Base-by-base conservation (phyloP, 164 flowering plant species). In the Sextonia rubra region DNA sequence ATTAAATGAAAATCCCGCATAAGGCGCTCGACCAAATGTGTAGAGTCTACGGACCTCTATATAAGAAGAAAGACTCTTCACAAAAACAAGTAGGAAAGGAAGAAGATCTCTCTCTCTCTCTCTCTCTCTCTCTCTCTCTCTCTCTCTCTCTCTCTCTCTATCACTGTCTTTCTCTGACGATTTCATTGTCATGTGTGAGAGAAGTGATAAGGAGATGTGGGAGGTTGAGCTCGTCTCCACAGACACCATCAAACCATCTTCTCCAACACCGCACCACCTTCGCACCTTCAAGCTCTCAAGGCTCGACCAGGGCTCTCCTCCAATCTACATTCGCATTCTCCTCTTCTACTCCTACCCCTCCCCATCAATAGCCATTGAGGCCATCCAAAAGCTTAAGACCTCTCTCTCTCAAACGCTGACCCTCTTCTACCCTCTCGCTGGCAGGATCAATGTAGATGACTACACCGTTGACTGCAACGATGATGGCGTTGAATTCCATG, bases 201-300 rank as follows among this genome's bases (percentile, higher is more conserved):
- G 7, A 32, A 32, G 37, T 4, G 37, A 32, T 6, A 32, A 32
- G 37, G 8, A 62, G 64, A 60, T 58, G 25, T 56, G 47, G 62
- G 65, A 44, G n/a, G 58, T 69, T 66, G 47, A 71, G 56, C 26
- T 71, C 26, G 25, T 66, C 47, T 76, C 74, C 1, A 71, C 48
- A 44, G 71, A 71, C 20, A 71, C 20, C 30, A 66, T 76, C 68
- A 76, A 76, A 23, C 78, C 78, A 12, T 78, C 71, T 0, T 71
- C 70, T 47, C 78, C 78, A 72, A 72, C 81, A 29, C 81, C 81
- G 1, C 27, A 11, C 26, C 73, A 71, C 64, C 78, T 63, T 4
- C 27, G 47, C 4, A 55, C 12, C 2, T 55, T 24, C 37, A 72
- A 69, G 0, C 70, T 75, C 47, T 75, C 76, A 3, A 29, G 47